A percentile compares a stretch with the other conserved stretches of the same genome.
Conservation (phyloP, 2,329 filamentous ascomycete genomes). For the Thelonectria rubi region DNA sequence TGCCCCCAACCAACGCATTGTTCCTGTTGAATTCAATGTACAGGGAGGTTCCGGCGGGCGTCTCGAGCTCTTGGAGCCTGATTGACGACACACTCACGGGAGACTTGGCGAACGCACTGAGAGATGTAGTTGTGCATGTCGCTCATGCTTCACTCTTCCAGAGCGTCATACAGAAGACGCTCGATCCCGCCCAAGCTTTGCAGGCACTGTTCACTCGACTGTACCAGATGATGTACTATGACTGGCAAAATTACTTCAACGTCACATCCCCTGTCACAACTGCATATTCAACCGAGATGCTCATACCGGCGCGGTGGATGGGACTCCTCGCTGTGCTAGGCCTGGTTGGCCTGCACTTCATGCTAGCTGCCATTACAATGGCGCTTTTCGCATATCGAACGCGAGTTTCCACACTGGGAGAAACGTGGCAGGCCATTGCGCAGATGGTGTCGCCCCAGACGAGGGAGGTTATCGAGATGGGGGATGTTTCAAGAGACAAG, state of each 20-base stretch:
- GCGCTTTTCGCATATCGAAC: slow-evolving; percentile 11
- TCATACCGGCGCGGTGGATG: slow-evolving; percentile 8
- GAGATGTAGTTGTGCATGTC: slow-evolving; percentile 2
- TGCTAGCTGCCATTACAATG: background rate
- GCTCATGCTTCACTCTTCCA: slow-evolving; percentile 17
- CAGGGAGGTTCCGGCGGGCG: background rate
- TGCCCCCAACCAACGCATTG: background rate
- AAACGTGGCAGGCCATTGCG: slow-evolving; percentile 25
- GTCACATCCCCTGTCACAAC: background rate
- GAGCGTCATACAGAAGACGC: slow-evolving; percentile 7
- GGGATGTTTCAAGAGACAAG: slow-evolving; percentile 12
- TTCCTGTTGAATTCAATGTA: background rate
- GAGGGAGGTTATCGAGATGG: slow-evolving; percentile 12
- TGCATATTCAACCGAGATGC: background rate
- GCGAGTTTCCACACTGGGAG: slow-evolving; percentile 9
- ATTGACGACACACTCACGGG: background rate
- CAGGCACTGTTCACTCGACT: slow-evolving; percentile 4
- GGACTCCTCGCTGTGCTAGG: slow-evolving; percentile 3
- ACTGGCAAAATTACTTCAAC: slow-evolving; percentile 4
- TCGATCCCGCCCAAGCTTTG: background rate
- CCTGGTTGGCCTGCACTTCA: slow-evolving; percentile 4
- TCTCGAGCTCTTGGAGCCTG: background rate
- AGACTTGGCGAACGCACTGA: background rate
- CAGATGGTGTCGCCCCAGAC: slow-evolving; percentile 25
- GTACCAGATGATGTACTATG: slow-evolving; percentile 15